Conservation (phyloP, 1,284 basidiomycete species). For the Rhodotorula sp. region DNA sequence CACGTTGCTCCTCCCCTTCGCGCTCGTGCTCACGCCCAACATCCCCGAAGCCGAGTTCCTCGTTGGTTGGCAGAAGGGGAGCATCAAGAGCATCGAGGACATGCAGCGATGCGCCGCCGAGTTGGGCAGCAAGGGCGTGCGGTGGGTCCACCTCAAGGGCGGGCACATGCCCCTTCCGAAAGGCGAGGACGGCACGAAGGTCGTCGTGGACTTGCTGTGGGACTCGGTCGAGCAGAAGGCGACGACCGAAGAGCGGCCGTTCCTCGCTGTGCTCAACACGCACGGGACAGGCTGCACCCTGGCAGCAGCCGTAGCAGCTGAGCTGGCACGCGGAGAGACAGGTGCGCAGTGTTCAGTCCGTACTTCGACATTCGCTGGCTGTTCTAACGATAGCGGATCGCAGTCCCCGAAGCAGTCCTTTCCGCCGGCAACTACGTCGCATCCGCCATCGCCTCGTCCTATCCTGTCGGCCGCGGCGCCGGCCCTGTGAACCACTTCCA, state of each 20-base stretch:
- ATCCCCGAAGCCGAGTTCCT: slow-evolving; percentile 76
- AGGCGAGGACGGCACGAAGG: slow-evolving; percentile 30
- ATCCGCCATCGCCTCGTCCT: slow-evolving; percentile 70
- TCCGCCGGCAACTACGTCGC: slow-evolving; percentile 72
- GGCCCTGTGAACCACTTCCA: slow-evolving; percentile 89
- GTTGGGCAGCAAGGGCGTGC: slow-evolving; percentile 59
- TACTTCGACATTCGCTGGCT: neutral
- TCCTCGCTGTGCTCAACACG: slow-evolving; percentile 70
- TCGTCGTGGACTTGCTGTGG: slow-evolving; percentile 77
- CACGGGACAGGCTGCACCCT: slow-evolving; percentile 95
- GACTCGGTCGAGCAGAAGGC: slow-evolving; percentile 51
- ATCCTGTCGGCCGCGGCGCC: slow-evolving; percentile 70
- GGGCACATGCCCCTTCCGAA: slow-evolving; percentile 66
- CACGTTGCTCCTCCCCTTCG: slow-evolving; percentile 67
- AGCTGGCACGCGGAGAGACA: slow-evolving; percentile 60
- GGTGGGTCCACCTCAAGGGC: slow-evolving; percentile 79
- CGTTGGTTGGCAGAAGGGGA: slow-evolving; percentile 51
- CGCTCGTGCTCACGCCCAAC: slow-evolving; percentile 82
- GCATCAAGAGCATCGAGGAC: slow-evolving; percentile 60
- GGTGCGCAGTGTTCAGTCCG: slow-evolving; percentile 52
- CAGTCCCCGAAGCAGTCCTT: slow-evolving; percentile 63
- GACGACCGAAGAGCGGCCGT: slow-evolving; percentile 66
- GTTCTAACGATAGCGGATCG: neutral
- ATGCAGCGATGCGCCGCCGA: slow-evolving; percentile 65
- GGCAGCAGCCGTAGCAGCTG: slow-evolving; percentile 75